Evolutionary conservation across 2,329 filamentous ascomycete genomes (phyloP).

Genomic region (Arthrobotrys iridis): DNA sequence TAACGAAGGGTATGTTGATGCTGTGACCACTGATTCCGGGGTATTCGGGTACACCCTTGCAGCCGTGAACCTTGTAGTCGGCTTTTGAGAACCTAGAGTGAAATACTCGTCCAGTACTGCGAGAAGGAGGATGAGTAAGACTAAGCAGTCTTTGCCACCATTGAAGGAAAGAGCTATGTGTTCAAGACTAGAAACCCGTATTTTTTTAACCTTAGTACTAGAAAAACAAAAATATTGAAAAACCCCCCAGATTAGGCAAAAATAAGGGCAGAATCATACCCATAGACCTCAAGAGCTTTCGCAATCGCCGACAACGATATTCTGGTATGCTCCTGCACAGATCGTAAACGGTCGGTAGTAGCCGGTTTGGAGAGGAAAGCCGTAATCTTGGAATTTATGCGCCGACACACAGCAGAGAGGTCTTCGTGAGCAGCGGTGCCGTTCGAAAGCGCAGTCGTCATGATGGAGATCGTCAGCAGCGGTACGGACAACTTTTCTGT

Average conservation of each 20-base stretch:
- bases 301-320: slow-evolving; percentile 77
- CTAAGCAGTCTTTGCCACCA: slow-evolving; percentile 96
- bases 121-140: slow-evolving; percentile 87
- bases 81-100: slow-evolving; percentile 63
- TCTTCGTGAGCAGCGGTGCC: slow-evolving; percentile 22
- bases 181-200: slow-evolving; percentile 68
- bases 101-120: slow-evolving; percentile 66
- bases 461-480: neutral
- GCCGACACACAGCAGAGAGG: slow-evolving; percentile 63
- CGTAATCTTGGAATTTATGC: slow-evolving; percentile 70
- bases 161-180: slow-evolving; percentile 94
- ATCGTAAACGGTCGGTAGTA: slow-evolving; percentile 67
- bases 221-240: slow-evolving; percentile 1
- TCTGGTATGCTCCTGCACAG: slow-evolving; percentile 78
- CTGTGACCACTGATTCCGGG: slow-evolving; percentile 25
- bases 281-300: slow-evolving; percentile 78
- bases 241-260: no score
- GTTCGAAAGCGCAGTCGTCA: slow-evolving; percentile 32
- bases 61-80: slow-evolving; percentile 20
- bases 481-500: no score
- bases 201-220: neutral
- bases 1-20: slow-evolving; percentile 55
- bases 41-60: slow-evolving; percentile 35
- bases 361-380: slow-evolving; percentile 73
- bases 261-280: slow-evolving; percentile 64